phyloP scores from a whole-genome alignment of 371 early-diverging fungal genomes.

The Mucor indicus region DNA sequence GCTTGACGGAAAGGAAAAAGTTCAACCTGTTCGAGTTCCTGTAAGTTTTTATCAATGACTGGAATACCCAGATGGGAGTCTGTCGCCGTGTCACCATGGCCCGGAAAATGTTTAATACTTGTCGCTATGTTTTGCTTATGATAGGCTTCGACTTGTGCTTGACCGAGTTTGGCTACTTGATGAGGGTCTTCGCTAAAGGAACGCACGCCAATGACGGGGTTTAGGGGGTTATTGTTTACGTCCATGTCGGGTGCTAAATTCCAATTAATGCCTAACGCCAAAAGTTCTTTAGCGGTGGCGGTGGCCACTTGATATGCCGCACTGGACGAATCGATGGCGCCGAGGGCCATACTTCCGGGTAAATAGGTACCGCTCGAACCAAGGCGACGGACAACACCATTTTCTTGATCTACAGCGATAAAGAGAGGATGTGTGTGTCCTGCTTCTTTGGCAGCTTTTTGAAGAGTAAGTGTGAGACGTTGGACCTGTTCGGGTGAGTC shows the following conservation, averaged over 20 bases:
- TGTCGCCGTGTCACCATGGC: conserved; percentile 53
- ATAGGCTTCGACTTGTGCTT: conserved; percentile 41
- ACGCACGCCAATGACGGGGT: conserved; percentile 51
- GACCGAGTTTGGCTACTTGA: conserved; percentile 28
- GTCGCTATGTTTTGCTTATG: conserved; percentile 32
- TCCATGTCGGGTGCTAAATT: conserved; percentile 48
- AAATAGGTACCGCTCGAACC: conserved; percentile 39
- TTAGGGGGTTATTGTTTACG: conserved; percentile 49
- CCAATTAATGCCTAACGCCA: conserved; percentile 46
- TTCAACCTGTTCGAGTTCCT: conserved; percentile 36
- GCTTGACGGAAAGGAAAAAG: conserved; percentile 38
- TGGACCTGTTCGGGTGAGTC: conserved; percentile 33
- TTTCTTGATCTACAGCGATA: conserved; percentile 52
- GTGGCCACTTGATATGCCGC: conserved; percentile 34
- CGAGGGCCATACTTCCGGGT: conserved; percentile 47
- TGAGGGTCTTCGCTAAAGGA: conserved; percentile 43
- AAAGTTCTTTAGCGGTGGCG: conserved; percentile 33
- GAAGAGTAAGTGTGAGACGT: conserved; percentile 25
- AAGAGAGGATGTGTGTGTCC: conserved; percentile 40
- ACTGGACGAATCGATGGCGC: conserved; percentile 31
- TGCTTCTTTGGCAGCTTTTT: conserved; percentile 37
- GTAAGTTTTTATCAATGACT: conserved; percentile 36
- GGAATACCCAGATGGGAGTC: conserved; percentile 53
- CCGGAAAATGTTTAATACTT: conserved; percentile 50
- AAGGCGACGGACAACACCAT: conserved; percentile 47